phyloP scores from a whole-genome alignment of 257 asterid species.

The Handroanthus guayacan region DNA sequence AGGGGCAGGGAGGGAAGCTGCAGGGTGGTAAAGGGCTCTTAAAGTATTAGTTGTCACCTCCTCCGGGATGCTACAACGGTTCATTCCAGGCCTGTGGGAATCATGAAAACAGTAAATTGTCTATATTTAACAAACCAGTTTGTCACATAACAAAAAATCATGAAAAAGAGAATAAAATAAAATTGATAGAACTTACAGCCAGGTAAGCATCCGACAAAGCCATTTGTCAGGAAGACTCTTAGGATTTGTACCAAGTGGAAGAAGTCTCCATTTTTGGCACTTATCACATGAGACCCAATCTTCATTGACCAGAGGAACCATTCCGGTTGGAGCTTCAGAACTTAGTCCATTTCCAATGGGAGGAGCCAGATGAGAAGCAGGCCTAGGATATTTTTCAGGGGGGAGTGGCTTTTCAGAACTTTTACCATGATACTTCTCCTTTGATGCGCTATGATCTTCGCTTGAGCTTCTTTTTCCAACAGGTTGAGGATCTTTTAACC shows the following conservation, averaged over 20 bases:
- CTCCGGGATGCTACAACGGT: constrained; percentile 83
- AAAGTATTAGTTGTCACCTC: constrained; percentile 84
- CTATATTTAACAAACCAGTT: constrained; percentile 31
- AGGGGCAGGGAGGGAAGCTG: constrained; percentile 53
- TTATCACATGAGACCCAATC: constrained; percentile 93
- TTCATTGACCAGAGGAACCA: constrained; percentile 71
- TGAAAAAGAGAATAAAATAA: constrained; percentile 1
- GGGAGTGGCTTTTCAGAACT: constrained; percentile 51
- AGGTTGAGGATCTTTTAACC: constrained; percentile 53
- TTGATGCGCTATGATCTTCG: constrained; percentile 47
- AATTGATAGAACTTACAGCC: constrained; percentile 85
- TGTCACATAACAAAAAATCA: not conserved
- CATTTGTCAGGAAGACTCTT: constrained; percentile 88
- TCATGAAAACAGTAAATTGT: constrained; percentile 40
- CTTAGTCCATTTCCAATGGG: constrained; percentile 52
- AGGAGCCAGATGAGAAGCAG: constrained; percentile 51
- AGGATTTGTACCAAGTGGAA: constrained; percentile 91
- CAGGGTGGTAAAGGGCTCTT: constrained; percentile 81
- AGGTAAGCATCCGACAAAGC: constrained; percentile 90
- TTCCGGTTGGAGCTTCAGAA: constrained; percentile 61
- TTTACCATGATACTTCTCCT: constrained; percentile 52
- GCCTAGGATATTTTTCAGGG: constrained; percentile 45
- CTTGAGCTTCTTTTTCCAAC: constrained; percentile 47
- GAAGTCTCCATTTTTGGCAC: constrained; percentile 90
- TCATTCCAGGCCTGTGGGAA: constrained; percentile 86